Base-by-base conservation (phyloP, 73 alveolate species). In the Strombidium stylifer region DNA sequence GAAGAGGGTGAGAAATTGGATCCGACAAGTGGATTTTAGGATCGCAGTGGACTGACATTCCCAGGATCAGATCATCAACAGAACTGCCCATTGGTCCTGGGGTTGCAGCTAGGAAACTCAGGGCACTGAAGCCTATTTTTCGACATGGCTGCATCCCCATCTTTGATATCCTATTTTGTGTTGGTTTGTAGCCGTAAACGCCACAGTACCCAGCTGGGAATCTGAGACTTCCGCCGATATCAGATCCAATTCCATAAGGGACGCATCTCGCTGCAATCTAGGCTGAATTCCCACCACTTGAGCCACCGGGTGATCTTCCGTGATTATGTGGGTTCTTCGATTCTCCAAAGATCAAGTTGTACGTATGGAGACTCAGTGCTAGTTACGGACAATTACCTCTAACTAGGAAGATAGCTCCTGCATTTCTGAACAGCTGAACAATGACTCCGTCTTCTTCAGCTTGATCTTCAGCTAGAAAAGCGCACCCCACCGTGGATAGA, bases 391-490 rank as follows among this genome's bases (percentile, higher is more conserved):
- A 46, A 47, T 84, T 88, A 20, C 93, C 35, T 69, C 69, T 88
- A 12, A 85, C 94, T 53, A 88, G 74, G 11, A 80, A 70, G 20
- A 92, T 81, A n/a, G 94, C 98, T 16, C 98, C 98, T 15, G 73
- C 48, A 21, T 65, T 45, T 40, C 73, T 81, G 20, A 90, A 42
- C 21, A 55, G 39, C 28, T 53, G 24, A 1, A 79, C 85, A 34
- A 60, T n/a, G 24, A 65, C 31, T 7, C 89, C 89, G 82, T 90
- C 94, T 34, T 61, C 71, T 0, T 40, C 25, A 0, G 35, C 75
- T 0, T 39, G 19, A 16, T 71, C 45, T 30, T 39, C 58, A 31
- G 54, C 28, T 11, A 30, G 20, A 53, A 57, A 18, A 5, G 72
- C 72, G 7, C 50, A 0, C 0, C 75, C 82, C 20, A n/a, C 30